These are phyloP conservation scores for Thielaviopsis musarum DNA, from an alignment of 2,329 filamentous ascomycete species.

Conservation along the genomic window DNA sequence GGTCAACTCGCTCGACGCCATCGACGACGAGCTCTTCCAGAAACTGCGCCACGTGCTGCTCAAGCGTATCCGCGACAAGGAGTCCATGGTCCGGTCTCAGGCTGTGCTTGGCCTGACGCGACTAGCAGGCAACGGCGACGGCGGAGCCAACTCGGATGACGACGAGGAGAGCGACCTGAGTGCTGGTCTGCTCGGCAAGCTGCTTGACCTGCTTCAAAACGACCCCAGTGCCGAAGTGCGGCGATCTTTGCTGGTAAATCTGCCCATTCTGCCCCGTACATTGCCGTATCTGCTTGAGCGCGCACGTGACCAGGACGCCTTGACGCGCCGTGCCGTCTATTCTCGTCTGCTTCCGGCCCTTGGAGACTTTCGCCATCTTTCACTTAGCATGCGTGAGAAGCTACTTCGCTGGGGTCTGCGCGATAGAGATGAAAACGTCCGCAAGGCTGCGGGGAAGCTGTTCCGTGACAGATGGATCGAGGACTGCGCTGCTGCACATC, in stretches of 20 bases:
- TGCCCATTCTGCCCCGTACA: conserved; percentile 71
- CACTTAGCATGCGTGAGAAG: conserved; percentile 87
- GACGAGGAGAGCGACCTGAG: conserved; percentile 49
- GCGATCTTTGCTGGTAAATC: conserved; percentile 70
- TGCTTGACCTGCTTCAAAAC: conserved; percentile 79
- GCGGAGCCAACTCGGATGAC: conserved; percentile 51
- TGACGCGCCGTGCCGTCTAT: conserved; percentile 73
- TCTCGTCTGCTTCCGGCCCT: conserved; percentile 71
- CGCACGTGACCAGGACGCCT: conserved; percentile 72
- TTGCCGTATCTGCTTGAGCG: conserved; percentile 79
- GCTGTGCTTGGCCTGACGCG: conserved; percentile 81
- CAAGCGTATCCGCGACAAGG: conserved; percentile 83
- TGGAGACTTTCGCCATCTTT: conserved; percentile 87
- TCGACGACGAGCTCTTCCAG: conserved; percentile 83
- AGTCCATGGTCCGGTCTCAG: conserved; percentile 79
- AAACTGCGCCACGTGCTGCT: conserved; percentile 62
- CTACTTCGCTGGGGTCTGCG: conserved; percentile 85
- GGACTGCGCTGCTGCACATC: conserved; percentile 59
- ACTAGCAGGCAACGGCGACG: conserved; percentile 63
- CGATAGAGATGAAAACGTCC: conserved; percentile 85
- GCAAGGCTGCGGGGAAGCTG: conserved; percentile 75
- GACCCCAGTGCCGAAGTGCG: conserved; percentile 89
- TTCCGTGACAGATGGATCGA: conserved; percentile 98
- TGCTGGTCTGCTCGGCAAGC: conserved; percentile 60
- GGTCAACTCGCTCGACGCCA: conserved; percentile 78